Evolutionary conservation across 2,329 filamentous ascomycete species (phyloP), one percentile per base, ranked within the genome.

Genomic region (Fusarium nodosum): DNA sequence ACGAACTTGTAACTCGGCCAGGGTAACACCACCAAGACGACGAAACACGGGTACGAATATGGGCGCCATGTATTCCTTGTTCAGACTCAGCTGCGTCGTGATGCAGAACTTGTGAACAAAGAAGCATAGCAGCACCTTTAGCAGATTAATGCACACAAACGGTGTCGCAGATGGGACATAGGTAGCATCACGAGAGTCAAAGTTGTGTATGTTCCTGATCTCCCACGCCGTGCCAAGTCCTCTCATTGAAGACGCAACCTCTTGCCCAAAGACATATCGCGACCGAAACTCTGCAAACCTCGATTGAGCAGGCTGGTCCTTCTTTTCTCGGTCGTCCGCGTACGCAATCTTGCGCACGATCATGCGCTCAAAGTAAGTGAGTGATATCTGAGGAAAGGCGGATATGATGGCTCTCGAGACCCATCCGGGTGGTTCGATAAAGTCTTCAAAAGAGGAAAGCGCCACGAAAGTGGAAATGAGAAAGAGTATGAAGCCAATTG

Each of bases 281-380:
- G 51, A 54, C 39, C 65, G 57, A 30, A 69, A 22, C 4, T 54
- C 20, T 2, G 20, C 36, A 2, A 63, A 20, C 1, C 15, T 60
- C 0, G 56, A 64, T 36, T 48, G 60, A 20, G 60, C 15, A 12
- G 52, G 12, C 7, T 51, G 31, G 4, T 50, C 24, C n/a, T 57
- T 63, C 47, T 69, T 69, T 2, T 52, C 42, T 5, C 1, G 12
- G n/a, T 30, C 26, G 6, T 60, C 68, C 7, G 11, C 3, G 20
- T 64, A 72, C 7, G 54, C 58, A 45, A 72, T 71, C 36, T 69
- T 71, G 3, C 69, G 65, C 13, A 72, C 69, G 31, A 72, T 53
- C 60, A 72, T 69, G 26, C 68, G 69, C 42, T 72, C 69, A 64
- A 72, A 72, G 9, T 71, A 71, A 4, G 69, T 72, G 39, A 72